Conservation (phyloP, 2,329 filamentous ascomycete genomes). For the Cladosporium oxysporum region DNA sequence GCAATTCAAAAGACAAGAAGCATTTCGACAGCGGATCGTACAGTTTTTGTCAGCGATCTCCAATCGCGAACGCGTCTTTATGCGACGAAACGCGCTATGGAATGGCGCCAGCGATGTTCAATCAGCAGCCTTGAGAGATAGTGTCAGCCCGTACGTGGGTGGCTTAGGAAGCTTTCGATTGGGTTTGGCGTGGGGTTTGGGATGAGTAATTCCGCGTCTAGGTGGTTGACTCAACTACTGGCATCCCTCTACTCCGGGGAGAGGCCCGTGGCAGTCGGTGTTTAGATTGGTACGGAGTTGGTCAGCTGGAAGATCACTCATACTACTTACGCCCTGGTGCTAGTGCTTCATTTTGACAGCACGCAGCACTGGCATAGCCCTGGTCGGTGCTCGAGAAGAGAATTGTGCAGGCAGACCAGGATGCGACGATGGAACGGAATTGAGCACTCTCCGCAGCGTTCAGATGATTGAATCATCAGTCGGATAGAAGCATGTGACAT, state of each 20-base stretch:
- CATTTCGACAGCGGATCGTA: neutral
- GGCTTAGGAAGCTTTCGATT: constrained; percentile 14
- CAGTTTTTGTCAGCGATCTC: neutral
- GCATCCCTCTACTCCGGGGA: neutral
- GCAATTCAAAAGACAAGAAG: neutral
- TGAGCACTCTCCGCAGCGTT: neutral
- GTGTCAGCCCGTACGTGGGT: constrained; percentile 14
- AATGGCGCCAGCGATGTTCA: neutral
- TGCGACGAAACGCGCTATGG: neutral
- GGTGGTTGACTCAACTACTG: neutral
- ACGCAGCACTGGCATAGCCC: neutral
- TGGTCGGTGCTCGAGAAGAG: constrained; percentile 1
- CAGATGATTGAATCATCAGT: neutral
- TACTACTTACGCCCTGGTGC: neutral
- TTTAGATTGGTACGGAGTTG: neutral
- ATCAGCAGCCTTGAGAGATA: neutral
- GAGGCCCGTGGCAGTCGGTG: neutral
- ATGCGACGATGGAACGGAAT: neutral
- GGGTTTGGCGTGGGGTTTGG: constrained; percentile 2
- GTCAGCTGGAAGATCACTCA: constrained; percentile 9
- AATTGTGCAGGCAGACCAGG: neutral
- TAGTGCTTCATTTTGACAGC: neutral
- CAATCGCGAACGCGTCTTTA: neutral
- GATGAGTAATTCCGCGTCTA: constrained; percentile 18
- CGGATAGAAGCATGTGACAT: neutral